These are phyloP conservation scores for Oryza rufipogon DNA, from an alignment of 176 grass and related monocot genomes.

Conservation along the genomic window DNA sequence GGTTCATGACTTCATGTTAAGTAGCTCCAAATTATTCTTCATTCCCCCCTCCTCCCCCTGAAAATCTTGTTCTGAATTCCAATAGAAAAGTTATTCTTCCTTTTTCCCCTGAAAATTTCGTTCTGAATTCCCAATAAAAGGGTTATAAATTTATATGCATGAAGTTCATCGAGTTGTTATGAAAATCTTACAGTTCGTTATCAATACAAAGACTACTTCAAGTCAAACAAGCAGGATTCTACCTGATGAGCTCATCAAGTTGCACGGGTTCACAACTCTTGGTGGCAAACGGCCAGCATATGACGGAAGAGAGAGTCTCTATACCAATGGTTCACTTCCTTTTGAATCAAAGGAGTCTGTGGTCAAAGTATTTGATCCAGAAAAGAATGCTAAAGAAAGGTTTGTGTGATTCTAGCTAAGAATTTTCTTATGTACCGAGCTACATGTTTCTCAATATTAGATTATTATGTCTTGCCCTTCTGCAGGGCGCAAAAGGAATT, in stretches of 20 bases:
- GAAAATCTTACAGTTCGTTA: slow-evolving; percentile 55
- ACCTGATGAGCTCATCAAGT: slow-evolving; percentile 49
- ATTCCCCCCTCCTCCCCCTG: no score
- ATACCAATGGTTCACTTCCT: slow-evolving; percentile 74
- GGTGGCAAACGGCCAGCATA: slow-evolving; percentile 67
- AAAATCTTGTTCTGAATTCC: no score
- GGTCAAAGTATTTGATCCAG: no score
- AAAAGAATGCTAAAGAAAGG: slow-evolving; percentile 48
- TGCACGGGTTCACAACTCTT: background rate
- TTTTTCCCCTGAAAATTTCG: no score
- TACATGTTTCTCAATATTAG: background rate
- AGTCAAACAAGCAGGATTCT: slow-evolving; percentile 57
- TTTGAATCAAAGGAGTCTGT: slow-evolving; percentile 67
- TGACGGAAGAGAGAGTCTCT: slow-evolving; percentile 83
- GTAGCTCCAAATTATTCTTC: background rate
- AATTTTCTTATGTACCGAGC: background rate
- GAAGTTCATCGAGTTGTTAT: no score
- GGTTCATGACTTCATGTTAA: background rate
- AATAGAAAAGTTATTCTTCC: no score
- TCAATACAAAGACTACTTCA: slow-evolving; percentile 70
- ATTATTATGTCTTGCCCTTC: background rate
- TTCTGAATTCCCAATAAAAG: no score
- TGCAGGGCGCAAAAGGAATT: slow-evolving; percentile 63
- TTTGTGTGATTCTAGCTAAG: background rate
- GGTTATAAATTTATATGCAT: no score